phyloP scores from a whole-genome alignment of 2,329 filamentous ascomycete species.

The Microsporum canis region DNA sequence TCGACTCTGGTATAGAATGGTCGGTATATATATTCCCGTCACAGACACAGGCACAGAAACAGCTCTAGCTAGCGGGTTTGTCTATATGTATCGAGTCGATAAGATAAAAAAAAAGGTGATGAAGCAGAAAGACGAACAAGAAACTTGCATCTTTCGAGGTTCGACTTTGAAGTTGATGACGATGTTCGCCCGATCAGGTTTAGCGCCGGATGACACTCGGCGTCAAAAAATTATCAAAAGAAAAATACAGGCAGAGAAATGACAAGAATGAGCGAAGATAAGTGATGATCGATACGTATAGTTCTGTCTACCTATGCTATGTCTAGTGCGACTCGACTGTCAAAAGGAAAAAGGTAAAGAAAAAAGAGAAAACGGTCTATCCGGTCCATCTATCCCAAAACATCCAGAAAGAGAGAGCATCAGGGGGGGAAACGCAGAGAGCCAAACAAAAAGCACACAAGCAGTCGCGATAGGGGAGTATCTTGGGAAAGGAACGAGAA shows the following conservation, averaged over 20 bases:
- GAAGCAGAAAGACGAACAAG: neutral
- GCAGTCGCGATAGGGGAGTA: constrained; percentile 1
- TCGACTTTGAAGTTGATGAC: neutral
- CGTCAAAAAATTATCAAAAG: neutral
- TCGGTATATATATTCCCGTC: neutral
- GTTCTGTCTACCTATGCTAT: constrained; percentile 3
- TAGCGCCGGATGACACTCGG: neutral
- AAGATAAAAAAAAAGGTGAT: neutral
- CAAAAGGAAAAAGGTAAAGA: neutral
- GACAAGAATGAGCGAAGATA: neutral
- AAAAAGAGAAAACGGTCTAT: neutral
- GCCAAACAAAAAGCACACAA: neutral
- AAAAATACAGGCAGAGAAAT: neutral
- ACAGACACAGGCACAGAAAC: neutral
- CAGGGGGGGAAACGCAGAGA: neutral
- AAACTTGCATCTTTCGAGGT: neutral
- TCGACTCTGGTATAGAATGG: neutral
- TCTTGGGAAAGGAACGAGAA: neutral
- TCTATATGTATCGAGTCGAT: neutral
- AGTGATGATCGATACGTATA: neutral
- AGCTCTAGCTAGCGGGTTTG: neutral
- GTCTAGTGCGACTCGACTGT: neutral
- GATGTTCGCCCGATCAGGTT: neutral
- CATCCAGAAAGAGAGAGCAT: neutral
- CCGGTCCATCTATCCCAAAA: constrained; percentile 3